phyloP scores from a whole-genome alignment of 1,139 yeast genomes.

The Lodderomyces margitis region DNA sequence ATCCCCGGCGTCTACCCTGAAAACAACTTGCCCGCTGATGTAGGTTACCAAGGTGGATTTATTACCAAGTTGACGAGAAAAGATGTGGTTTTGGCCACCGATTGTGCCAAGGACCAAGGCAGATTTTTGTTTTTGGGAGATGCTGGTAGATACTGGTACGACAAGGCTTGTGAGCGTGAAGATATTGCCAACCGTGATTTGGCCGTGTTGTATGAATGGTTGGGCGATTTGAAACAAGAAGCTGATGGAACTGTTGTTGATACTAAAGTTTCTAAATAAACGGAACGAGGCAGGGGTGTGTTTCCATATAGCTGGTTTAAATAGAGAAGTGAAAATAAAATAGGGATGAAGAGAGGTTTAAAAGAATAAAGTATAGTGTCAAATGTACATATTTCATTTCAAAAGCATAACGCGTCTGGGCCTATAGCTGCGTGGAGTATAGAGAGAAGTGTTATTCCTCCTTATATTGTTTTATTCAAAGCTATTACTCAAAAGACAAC shows the following conservation, averaged over 20 bases:
- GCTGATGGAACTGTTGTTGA: conserved; percentile 18
- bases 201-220: conserved; percentile 48
- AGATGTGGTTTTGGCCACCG: conserved; percentile 55
- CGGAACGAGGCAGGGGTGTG: background rate
- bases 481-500: too few relatives aligned
- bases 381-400: too few relatives aligned
- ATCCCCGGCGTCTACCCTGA: conserved; percentile 53
- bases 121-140: conserved; percentile 45
- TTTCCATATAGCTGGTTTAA: background rate
- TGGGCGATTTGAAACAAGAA: conserved; percentile 30
- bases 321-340: too few relatives aligned
- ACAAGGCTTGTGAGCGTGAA: conserved; percentile 44
- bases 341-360: too few relatives aligned
- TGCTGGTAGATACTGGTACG: conserved; percentile 42
- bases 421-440: too few relatives aligned
- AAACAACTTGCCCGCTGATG: conserved; percentile 44
- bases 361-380: too few relatives aligned
- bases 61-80: conserved; percentile 55
- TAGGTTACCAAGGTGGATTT: conserved; percentile 53
- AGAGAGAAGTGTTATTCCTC: too few relatives aligned
- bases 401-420: too few relatives aligned
- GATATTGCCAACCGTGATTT: conserved; percentile 44
- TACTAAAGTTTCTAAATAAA: conserved; percentile 7
- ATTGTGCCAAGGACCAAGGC: conserved; percentile 39
- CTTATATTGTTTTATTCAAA: too few relatives aligned